These are phyloP conservation scores for Tulasnella sp. DNA, from an alignment of 768 basidiomycete species.

Conservation along the genomic window DNA sequence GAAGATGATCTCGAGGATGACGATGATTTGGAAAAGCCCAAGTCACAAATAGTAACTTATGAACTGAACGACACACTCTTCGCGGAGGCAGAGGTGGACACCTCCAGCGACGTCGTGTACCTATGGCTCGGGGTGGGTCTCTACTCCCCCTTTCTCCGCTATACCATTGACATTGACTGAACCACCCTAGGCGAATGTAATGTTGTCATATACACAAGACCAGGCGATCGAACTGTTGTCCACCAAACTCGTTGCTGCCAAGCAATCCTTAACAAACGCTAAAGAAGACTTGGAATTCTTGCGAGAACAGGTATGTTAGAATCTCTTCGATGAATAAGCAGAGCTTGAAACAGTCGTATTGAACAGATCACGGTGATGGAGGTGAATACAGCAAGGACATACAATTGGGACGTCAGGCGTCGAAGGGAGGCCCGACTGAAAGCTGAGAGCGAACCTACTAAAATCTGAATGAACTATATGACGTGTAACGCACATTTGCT, in stretches of 20 bases:
- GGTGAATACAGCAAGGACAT: slow-evolving; percentile 84
- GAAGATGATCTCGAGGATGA: slow-evolving; percentile 33
- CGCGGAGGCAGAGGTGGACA: slow-evolving; percentile 75
- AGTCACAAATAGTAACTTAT: slow-evolving; percentile 70
- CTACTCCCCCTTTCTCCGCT: not conserved
- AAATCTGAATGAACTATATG: not conserved
- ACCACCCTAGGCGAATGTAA: slow-evolving; percentile 72
- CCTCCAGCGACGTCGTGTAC: slow-evolving; percentile 73
- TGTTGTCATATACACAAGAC: slow-evolving; percentile 84
- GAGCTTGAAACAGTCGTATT: not conserved
- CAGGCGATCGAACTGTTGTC: slow-evolving; percentile 62
- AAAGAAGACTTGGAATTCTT: slow-evolving; percentile 86
- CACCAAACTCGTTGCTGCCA: slow-evolving; percentile 62
- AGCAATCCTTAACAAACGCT: slow-evolving; percentile 49
- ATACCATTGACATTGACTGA: not conserved
- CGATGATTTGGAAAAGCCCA: slow-evolving; percentile 37
- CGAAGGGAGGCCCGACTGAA: slow-evolving; percentile 39
- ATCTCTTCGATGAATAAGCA: not conserved
- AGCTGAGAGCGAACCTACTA: not conserved
- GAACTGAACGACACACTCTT: slow-evolving; percentile 94
- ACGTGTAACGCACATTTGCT: not conserved
- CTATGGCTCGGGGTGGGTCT: slow-evolving; percentile 85
- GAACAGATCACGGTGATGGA: slow-evolving; percentile 69
- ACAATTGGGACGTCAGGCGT: slow-evolving; percentile 90
- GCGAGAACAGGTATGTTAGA: slow-evolving; percentile 57